These are phyloP conservation scores for Heritiera fomes DNA, from an alignment of 345 rosid species.

Conservation along the genomic window DNA sequence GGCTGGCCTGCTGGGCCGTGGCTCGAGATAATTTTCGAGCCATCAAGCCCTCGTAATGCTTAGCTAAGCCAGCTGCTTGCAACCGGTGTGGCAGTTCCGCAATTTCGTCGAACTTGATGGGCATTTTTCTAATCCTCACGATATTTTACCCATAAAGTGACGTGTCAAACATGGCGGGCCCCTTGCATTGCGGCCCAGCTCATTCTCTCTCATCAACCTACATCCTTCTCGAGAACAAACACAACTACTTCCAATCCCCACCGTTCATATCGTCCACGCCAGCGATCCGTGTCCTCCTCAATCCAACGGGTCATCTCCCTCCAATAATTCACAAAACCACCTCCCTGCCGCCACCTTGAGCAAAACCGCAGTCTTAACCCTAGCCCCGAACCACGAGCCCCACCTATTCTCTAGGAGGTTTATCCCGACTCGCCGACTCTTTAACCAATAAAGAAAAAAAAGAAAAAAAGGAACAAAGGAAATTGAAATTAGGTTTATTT, in stretches of 20 bases:
- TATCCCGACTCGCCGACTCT: constrained; percentile 27
- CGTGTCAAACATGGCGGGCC: constrained; percentile 26
- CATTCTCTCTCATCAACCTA: constrained; percentile 11
- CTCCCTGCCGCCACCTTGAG: not conserved
- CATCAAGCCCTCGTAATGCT: not conserved
- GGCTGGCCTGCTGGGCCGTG: not conserved
- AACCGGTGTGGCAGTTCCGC: constrained; percentile 16
- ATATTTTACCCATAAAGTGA: constrained; percentile 28
- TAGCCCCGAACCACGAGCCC: constrained; percentile 27
- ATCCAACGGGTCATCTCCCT: constrained; percentile 33
- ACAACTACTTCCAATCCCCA: constrained; percentile 32
- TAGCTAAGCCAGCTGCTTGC: not conserved
- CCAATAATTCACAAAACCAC: too few species aligned
- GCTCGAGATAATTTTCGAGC: not conserved
- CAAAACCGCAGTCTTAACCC: constrained; percentile 18
- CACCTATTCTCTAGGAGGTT: not conserved
- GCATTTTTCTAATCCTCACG: not conserved
- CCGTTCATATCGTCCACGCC: constrained; percentile 41
- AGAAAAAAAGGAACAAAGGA: constrained; percentile 1
- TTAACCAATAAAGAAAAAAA: constrained; percentile 27
- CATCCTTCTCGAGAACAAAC: constrained; percentile 43
- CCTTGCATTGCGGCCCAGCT: not conserved
- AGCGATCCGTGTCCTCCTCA: constrained; percentile 28
- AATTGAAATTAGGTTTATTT: not conserved
- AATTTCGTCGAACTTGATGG: not conserved